Percentiles rank a stretch among this genome's conserved stretches.
These are phyloP conservation scores for Helianthus tuberosus DNA, from an alignment of 129 eudicot species.

Conservation along the genomic window DNA sequence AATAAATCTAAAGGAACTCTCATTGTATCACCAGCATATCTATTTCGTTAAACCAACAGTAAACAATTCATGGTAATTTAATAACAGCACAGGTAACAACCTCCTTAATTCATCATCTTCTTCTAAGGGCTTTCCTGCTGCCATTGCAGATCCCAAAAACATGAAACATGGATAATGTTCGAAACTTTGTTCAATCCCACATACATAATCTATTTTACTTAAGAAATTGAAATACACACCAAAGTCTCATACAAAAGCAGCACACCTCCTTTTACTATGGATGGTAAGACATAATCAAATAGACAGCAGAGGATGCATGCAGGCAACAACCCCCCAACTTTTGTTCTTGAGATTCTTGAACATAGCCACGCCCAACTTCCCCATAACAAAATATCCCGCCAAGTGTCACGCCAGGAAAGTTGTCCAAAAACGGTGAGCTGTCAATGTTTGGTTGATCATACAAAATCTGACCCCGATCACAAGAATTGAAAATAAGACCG, in stretches of 20 bases:
- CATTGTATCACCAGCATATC: too few species aligned
- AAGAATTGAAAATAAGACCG: conserved; percentile 67
- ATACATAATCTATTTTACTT: not conserved
- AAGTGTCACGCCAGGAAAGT: conserved; percentile 63
- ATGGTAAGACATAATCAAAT: conserved; percentile 61
- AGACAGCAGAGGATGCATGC: conserved; percentile 60
- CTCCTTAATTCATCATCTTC: too few species aligned
- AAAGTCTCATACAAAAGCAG: not conserved
- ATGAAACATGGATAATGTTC: not conserved
- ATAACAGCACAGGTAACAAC: too few species aligned
- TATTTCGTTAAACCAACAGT: too few species aligned
- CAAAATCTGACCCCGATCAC: conserved; percentile 69
- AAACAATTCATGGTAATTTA: too few species aligned
- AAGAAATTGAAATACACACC: not conserved
- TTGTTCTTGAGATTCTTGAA: conserved; percentile 32
- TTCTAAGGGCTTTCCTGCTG: too few species aligned
- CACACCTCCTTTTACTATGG: conserved; percentile 24
- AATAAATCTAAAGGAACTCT: too few species aligned
- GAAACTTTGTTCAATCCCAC: not conserved
- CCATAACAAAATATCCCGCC: conserved; percentile 65
- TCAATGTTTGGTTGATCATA: conserved; percentile 55
- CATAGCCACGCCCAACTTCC: conserved; percentile 71
- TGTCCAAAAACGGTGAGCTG: conserved; percentile 72
- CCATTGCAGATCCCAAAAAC: too few species aligned
- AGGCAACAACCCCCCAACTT: conserved; percentile 32